phyloP scores from a whole-genome alignment of 306 rosid genomes.

The Gleditsia sinensis region DNA sequence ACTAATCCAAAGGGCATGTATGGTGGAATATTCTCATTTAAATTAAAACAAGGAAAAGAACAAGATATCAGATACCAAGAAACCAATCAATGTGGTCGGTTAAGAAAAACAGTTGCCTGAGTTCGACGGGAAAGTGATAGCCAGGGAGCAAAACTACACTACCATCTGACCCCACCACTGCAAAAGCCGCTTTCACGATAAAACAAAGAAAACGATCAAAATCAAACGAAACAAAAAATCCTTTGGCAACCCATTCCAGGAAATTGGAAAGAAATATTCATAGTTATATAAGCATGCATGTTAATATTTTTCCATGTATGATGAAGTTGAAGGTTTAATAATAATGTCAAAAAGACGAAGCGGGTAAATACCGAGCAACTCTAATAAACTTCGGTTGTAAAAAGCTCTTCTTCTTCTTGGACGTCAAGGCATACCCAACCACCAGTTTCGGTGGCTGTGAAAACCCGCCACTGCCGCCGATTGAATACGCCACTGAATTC shows the following conservation, averaged over 20 bases:
- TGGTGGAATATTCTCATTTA: slow-evolving; percentile 42
- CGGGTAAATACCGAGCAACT: slow-evolving; percentile 1
- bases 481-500: neutral
- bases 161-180: neutral
- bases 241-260: slow-evolving; percentile 15
- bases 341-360: neutral
- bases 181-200: slow-evolving; percentile 23
- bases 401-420: slow-evolving; percentile 34
- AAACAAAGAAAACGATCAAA: neutral
- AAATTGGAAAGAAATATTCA: neutral
- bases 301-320: neutral
- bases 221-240: neutral
- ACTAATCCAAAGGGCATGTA: slow-evolving; percentile 38
- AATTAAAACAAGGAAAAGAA: slow-evolving; percentile 15
- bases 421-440: slow-evolving; percentile 28
- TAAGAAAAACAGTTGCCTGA: neutral
- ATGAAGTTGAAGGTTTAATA: neutral
- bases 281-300: slow-evolving; percentile 10
- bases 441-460: slow-evolving; percentile 1
- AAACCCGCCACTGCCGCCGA: neutral
- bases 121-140: slow-evolving; percentile 31
- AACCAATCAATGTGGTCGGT: neutral
- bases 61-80: slow-evolving; percentile 20
- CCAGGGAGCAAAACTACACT: neutral
- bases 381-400: slow-evolving; percentile 23